phyloP scores from a whole-genome alignment of 805 yeast genomes.

The Teunomyces funiuensis region DNA sequence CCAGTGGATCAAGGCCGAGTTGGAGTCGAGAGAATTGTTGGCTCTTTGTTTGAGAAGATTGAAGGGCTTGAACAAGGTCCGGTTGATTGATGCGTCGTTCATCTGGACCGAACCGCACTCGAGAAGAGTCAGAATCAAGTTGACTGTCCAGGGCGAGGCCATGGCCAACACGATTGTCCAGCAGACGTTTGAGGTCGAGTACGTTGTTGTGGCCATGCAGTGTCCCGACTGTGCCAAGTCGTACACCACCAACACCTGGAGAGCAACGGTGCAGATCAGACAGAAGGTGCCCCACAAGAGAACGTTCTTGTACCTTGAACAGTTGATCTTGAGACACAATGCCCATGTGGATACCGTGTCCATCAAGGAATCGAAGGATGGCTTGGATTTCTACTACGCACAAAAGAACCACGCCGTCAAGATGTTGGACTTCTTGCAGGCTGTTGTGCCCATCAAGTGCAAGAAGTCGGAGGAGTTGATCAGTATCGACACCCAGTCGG shows the following conservation, averaged over 20 bases:
- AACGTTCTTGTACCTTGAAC: conserved; percentile 94
- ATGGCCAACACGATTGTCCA: conserved; percentile 88
- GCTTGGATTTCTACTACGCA: conserved; percentile 89
- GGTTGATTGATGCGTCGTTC: conserved; percentile 89
- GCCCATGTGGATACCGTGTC: conserved; percentile 94
- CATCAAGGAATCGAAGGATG: conserved; percentile 90
- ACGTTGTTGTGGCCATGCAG: conserved; percentile 90
- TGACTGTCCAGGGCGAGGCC: conserved; percentile 97
- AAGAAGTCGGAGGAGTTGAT: conserved; percentile 90
- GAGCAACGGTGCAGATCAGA: conserved; percentile 95
- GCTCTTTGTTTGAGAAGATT: conserved; percentile 87
- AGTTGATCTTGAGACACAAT: conserved; percentile 84
- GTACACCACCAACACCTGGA: conserved; percentile 96
- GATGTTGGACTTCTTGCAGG: conserved; percentile 84
- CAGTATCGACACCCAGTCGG: conserved; percentile 89
- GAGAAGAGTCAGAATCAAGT: conserved; percentile 84
- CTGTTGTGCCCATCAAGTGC: conserved; percentile 81
- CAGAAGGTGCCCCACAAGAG: conserved; percentile 97
- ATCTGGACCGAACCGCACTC: conserved; percentile 99
- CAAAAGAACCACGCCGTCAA: conserved; percentile 89
- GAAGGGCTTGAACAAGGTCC: conserved; percentile 81
- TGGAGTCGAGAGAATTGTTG: conserved; percentile 88
- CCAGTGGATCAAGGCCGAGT: conserved; percentile 87
- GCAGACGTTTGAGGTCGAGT: conserved; percentile 93
- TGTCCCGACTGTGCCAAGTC: conserved; percentile 99